Evolutionary conservation across 2,329 filamentous ascomycete species (phyloP).

Genomic region (Botryosphaeria dothidea): DNA sequence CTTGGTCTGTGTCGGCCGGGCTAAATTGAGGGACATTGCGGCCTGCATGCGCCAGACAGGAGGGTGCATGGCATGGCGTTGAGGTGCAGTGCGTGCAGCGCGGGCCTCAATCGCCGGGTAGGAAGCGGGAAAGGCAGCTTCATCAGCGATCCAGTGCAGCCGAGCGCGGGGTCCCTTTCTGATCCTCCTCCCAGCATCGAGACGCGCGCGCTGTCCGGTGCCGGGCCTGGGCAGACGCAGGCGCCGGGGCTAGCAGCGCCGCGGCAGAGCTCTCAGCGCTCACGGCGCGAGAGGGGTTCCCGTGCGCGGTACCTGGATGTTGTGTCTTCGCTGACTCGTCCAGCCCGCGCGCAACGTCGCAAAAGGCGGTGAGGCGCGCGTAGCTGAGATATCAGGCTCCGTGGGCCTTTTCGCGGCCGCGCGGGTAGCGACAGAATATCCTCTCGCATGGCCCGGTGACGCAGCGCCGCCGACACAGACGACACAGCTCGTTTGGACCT

Average conservation of each 20-base stretch:
- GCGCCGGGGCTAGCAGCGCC: neutral
- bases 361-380: conserved; percentile 6
- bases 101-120: conserved; percentile 7
- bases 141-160: conserved; percentile 4
- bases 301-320: conserved; percentile 12
- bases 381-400: neutral
- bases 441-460: neutral
- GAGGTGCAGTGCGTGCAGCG: neutral
- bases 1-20: neutral
- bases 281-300: neutral
- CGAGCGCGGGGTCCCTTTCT: neutral
- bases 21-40: neutral
- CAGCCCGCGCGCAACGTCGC: neutral
- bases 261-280: neutral
- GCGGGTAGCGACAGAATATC: conserved; percentile 1
- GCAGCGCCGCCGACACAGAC: neutral
- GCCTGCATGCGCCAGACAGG: neutral
- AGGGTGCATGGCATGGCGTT: conserved; percentile 7
- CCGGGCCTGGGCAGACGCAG: too few species aligned
- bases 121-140: neutral
- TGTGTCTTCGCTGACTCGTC: neutral
- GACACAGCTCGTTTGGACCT: neutral
- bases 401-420: neutral
- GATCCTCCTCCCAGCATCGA: neutral
- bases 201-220: too few species aligned